Evolutionary conservation across 306 rosid species (phyloP), one percentile per base, ranked within the genome.

Genomic region (Arachis stenosperma): DNA sequence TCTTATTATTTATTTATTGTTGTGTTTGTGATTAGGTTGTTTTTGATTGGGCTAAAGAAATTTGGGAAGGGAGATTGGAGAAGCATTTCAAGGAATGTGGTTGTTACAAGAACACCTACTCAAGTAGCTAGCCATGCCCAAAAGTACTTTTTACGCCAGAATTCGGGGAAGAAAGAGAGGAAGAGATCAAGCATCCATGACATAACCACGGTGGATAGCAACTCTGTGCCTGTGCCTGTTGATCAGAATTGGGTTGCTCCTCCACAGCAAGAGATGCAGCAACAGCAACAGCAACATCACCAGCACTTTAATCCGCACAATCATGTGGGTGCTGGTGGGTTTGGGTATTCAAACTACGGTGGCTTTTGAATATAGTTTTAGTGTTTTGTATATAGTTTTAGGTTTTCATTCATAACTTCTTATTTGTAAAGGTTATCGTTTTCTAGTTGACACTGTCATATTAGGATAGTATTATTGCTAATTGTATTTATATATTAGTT

Each of bases 101-200:
- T 93, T 22, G 88, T 90, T 52, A 87, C 96, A 3, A 87, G 97
- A 79, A 92, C 98, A 30, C 96, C 98, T 0, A 90, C 98, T 13
- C 98, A 93, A 56, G 98, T 93, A 15, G 98, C 98, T 10, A 93
- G 98, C 77, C 98, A 93, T 62, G 98, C 98, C 9, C 98, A 93
- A 61, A 93, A 93, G n/a, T 93, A 88, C 76, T 93, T 79, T 61
- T 89, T 89, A 50, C 94, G 98, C 10, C 97, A 88, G 68, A 84
- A 30, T 71, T 81, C 93, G 0, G 90, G 53, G 74, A 89, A 85
- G 83, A 93, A 89, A 82, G 98, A 93, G 77, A 80, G 98, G 78
- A 93, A 93, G 72, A 81, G 98, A 43, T 88, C 97, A 11, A 93
- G 98, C 82, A 93, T 93, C 58, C 98, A 93, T 36, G 98, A 93